Conservation (phyloP, 2,329 filamentous ascomycete species). For the Arthroderma sp. region DNA sequence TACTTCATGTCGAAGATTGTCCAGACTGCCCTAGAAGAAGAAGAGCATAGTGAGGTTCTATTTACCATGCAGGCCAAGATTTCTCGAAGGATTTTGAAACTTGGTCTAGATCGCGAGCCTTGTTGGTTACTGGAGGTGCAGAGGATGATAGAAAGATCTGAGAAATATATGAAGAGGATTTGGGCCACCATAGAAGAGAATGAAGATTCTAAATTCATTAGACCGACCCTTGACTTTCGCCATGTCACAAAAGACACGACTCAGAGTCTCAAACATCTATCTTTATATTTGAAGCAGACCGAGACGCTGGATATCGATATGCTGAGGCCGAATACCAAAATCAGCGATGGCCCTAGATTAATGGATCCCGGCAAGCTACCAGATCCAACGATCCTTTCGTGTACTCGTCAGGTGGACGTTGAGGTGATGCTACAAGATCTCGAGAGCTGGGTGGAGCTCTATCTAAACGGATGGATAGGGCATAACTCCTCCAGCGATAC, state of each 20-base stretch:
- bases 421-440: slow-evolving; percentile 3
- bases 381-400: not conserved
- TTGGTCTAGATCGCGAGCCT: slow-evolving; percentile 11
- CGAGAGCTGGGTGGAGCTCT: slow-evolving; percentile 6
- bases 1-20: slow-evolving; percentile 32
- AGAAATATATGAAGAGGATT: not conserved
- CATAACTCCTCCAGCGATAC: not conserved
- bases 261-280: no score
- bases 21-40: slow-evolving; percentile 7
- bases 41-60: slow-evolving; percentile 16
- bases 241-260: not conserved
- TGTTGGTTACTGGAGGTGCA: not conserved
- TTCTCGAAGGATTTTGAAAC: slow-evolving; percentile 26
- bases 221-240: not conserved
- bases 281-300: no score
- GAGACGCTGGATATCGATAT: no score
- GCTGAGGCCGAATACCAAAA: no score
- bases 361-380: not conserved
- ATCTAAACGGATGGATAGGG: slow-evolving; percentile 4
- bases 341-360: no score
- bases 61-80: slow-evolving; percentile 32
- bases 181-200: not conserved
- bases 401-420: not conserved
- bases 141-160: not conserved
- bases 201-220: not conserved